A percentile compares a stretch with the other conserved stretches of the same genome.
phyloP scores from a whole-genome alignment of 768 basidiomycete genomes.

The Tylopilus rubrobrunneus region DNA sequence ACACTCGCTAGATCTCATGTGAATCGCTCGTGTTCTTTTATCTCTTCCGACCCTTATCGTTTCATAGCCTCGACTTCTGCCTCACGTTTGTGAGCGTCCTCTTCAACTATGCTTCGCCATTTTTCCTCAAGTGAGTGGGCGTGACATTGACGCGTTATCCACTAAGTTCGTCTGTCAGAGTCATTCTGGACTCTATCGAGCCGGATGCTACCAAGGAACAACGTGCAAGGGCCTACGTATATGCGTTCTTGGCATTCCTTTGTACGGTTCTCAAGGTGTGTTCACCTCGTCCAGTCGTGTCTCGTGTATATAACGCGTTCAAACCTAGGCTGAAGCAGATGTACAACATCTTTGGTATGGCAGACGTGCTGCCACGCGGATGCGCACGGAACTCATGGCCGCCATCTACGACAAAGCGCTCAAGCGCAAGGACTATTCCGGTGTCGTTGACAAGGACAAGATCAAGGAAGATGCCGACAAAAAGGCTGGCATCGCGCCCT shows the following conservation, averaged over 20 bases:
- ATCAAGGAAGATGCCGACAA: constrained; percentile 21
- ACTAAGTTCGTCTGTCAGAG: constrained; percentile 28
- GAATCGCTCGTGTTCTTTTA: not conserved
- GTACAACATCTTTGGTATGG: constrained; percentile 78
- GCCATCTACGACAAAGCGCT: constrained; percentile 87
- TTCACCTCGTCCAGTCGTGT: not conserved
- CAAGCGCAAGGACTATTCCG: constrained; percentile 79
- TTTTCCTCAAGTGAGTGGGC: constrained; percentile 67
- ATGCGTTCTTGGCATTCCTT: constrained; percentile 70
- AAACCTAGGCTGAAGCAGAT: constrained; percentile 54
- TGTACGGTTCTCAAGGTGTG: constrained; percentile 38
- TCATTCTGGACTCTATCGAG: constrained; percentile 58
- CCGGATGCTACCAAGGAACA: constrained; percentile 42
- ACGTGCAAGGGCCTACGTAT: constrained; percentile 66
- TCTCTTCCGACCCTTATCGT: not conserved
- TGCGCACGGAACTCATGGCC: constrained; percentile 78
- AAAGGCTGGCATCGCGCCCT: constrained; percentile 12
- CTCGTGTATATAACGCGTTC: not conserved
- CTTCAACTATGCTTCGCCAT: constrained; percentile 79
- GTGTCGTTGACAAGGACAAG: constrained; percentile 57
- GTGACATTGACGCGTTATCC: not conserved
- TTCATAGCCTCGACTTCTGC: constrained; percentile 53
- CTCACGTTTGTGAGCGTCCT: constrained; percentile 66
- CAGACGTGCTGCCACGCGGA: constrained; percentile 68
- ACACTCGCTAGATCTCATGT: constrained; percentile 46